These are phyloP conservation scores for Ricinus communis DNA, from an alignment of 345 rosid species.

Conservation along the genomic window DNA sequence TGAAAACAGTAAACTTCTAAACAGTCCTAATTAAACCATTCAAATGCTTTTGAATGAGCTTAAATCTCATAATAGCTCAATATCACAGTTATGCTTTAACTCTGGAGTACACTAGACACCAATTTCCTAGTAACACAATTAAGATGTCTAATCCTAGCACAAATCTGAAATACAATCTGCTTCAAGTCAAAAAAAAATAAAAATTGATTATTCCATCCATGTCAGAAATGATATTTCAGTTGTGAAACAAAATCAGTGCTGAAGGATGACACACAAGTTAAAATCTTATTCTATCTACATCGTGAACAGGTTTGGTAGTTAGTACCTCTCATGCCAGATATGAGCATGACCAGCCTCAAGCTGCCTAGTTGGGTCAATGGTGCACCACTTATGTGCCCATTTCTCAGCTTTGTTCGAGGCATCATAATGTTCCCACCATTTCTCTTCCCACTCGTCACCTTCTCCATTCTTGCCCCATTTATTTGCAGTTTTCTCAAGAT, in stretches of 20 bases:
- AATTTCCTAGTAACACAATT: background rate
- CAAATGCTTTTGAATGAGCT: background rate
- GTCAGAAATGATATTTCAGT: background rate
- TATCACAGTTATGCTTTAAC: background rate
- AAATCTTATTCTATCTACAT: conserved; percentile 8
- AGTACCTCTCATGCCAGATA: conserved; percentile 95
- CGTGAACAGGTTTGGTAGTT: background rate
- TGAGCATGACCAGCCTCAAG: conserved; percentile 94
- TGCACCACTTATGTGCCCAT: conserved; percentile 98
- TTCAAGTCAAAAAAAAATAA: background rate
- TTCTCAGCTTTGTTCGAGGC: conserved; percentile 82
- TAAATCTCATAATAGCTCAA: conserved; percentile 1
- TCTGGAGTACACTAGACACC: background rate
- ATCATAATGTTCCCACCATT: conserved; percentile 93
- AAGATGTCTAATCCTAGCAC: background rate
- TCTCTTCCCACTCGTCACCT: conserved; percentile 91
- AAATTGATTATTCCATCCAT: background rate
- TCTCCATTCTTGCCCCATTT: conserved; percentile 93
- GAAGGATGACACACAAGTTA: background rate
- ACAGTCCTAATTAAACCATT: background rate
- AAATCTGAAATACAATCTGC: background rate
- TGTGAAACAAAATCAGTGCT: background rate
- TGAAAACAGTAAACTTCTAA: background rate
- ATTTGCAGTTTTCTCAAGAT: conserved; percentile 91
- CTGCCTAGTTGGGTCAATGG: conserved; percentile 73